phyloP scores from a whole-genome alignment of 345 rosid species.

The Citrus sp. region DNA sequence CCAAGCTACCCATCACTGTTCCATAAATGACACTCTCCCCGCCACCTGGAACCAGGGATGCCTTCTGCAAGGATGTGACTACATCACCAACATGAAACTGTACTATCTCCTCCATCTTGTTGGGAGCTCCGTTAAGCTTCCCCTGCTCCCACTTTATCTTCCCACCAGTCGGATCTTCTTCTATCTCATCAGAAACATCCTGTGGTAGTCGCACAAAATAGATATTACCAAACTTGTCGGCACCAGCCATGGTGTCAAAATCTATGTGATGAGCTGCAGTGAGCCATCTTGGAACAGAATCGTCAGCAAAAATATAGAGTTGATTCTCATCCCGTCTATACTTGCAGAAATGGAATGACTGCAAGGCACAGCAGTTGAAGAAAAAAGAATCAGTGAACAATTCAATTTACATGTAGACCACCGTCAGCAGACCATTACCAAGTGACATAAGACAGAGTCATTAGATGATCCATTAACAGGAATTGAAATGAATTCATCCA shows the following conservation, averaged over 20 bases:
- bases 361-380: conserved; percentile 22
- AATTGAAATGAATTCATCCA: background rate
- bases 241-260: conserved; percentile 96
- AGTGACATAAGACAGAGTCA: background rate
- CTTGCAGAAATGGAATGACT: conserved; percentile 99
- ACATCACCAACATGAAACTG: conserved; percentile 94
- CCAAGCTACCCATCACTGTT: conserved; percentile 93
- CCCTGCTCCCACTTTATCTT: conserved; percentile 99
- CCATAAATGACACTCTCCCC: conserved; percentile 89
- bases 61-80: conserved; percentile 79
- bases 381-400: background rate
- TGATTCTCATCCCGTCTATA: conserved; percentile 97
- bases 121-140: conserved; percentile 93
- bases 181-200: conserved; percentile 95
- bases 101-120: conserved; percentile 92
- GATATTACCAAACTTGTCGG: conserved; percentile 91
- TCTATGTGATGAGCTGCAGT: conserved; percentile 86
- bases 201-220: conserved; percentile 86
- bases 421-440: background rate
- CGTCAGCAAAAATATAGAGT: conserved; percentile 92
- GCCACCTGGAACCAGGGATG: conserved; percentile 91
- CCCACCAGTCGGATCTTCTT: conserved; percentile 97
- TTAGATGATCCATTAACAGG: background rate
- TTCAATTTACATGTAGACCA: background rate
- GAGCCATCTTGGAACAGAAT: conserved; percentile 95